Base-by-base conservation (phyloP, 148 eudicot genomes). In the Beta vulgaris region DNA sequence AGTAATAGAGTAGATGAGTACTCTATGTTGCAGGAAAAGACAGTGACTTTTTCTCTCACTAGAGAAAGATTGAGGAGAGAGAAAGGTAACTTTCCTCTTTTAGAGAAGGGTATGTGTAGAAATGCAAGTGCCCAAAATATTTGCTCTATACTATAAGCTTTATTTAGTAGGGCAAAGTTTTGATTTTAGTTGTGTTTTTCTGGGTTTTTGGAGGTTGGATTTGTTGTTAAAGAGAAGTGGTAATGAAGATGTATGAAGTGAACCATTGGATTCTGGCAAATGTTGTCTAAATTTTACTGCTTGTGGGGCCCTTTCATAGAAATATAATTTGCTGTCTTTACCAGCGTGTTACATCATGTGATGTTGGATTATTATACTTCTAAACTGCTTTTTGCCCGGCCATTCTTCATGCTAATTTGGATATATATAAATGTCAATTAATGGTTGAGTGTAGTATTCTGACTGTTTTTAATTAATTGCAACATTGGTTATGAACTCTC, bases 301-400 rank as follows among this genome's bases (percentile, higher is more conserved):
- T 34, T 4, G 71, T 37, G 71, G 53, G 53, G 3, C 71, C 71
- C 3, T n/a, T 2, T 21, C 19, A 14, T 2, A 67, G 18, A 65
- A 67, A 40, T 42, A 67, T 42, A 67, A 67, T 26, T 67, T 67
- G 51, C 42, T 40, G 51, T 67, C 53, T 67, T 67, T 42, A 43
- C 32, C 71, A 67, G 39, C 71, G 43, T 42, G 71, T 67, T 67
- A 67, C 71, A 67, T 43, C 54, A 67, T 67, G 71, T 67, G 71
- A 43, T 67, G 71, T 67, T 67, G 53, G 71, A 67, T 67, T 67
- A 37, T 25, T 3, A 26, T 25, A 7, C 53, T 67, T 2, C 32
- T 40, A 23, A 66, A 11, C 29, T 39, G 25, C 49, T 66, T 66
- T 40, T 66, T 23, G n/a, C n/a, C n/a, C n/a, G n/a, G n/a, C n/a